Base-by-base conservation (phyloP, 768 basidiomycete species). In the Suillus clintonianus region DNA sequence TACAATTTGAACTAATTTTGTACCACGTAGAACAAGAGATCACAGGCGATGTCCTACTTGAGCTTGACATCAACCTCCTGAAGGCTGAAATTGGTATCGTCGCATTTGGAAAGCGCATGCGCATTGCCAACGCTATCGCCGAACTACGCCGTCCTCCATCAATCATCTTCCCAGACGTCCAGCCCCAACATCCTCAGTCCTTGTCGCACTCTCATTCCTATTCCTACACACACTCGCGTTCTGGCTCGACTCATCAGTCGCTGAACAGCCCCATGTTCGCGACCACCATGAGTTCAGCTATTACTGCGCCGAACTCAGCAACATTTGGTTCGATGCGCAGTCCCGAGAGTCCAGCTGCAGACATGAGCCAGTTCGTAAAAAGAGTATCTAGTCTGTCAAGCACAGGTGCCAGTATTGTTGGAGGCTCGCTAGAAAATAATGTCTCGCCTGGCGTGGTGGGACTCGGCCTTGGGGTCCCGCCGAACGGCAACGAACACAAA, bases 1-100 rank as follows among this genome's bases (percentile, higher is more conserved):
- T 9, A 17, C 19, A 9, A 9, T 57, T 13, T 4, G 36, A 41
- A 41, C 24, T 47, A n/a, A 19, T 34, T 22, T 9, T 1, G 15
- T 24, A 22, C 37, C 48, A 45, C 22, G 47, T 73, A 95, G 97
- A 99, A 78, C 95, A 99, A 87, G 97, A 99, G 79, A 99, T 99
- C 60, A 93, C 95, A 0, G 97, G 97, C 22, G 97, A 99, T 69
- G 93, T 99, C 37, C 86, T 99, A 8, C 87, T 99, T 61, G 97
- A 97, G 70, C 90, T 99, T 64, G 95, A 98, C 66, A 86, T 89
- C 61, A 91, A 90, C 71, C 83, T 97, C 17, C 89, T 99, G 69
- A 99, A 99, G 79, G 82, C 80, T 11, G 96, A 99, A 79, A 90
- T 99, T 60, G 97, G 95, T 27, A 94, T 99, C 67, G 80, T 84